A percentile compares a stretch with the other conserved stretches of the same genome.
Conservation (phyloP, 2,329 filamentous ascomycete species). For the Cryphonectria parasitica region DNA sequence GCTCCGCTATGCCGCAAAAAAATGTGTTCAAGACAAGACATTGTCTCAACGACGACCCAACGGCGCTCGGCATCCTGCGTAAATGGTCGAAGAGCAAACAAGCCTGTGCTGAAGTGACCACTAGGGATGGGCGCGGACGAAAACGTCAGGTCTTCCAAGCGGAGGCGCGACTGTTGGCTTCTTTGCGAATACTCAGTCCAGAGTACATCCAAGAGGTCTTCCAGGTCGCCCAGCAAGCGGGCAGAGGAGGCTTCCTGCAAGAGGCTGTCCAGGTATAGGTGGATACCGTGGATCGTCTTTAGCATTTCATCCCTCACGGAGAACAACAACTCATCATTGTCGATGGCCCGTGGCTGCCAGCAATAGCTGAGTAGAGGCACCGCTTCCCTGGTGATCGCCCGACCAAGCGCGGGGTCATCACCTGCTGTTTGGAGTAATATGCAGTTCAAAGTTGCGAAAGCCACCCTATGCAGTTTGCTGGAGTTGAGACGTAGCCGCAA, state of each 20-base stretch:
- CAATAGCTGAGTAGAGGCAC: constrained; percentile 74
- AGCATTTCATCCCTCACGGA: constrained; percentile 78
- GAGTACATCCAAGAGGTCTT: constrained; percentile 71
- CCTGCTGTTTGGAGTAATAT: constrained; percentile 68
- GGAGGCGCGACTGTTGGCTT: constrained; percentile 71
- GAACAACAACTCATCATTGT: constrained; percentile 63
- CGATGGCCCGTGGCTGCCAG: constrained; percentile 74
- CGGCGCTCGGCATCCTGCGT: constrained; percentile 60
- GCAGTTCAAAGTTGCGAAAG: constrained; percentile 76
- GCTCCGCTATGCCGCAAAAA: constrained; percentile 40
- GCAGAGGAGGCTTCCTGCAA: constrained; percentile 47
- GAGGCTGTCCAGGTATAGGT: constrained; percentile 65
- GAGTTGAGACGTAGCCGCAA: constrained; percentile 48
- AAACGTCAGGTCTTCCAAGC: constrained; percentile 76
- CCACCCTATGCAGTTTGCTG: constrained; percentile 65
- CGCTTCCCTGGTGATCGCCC: constrained; percentile 61
- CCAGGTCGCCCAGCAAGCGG: constrained; percentile 53
- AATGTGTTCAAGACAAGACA: constrained; percentile 61
- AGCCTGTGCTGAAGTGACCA: constrained; percentile 51
- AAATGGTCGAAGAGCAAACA: constrained; percentile 59
- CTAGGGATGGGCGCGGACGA: constrained; percentile 47
- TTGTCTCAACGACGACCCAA: constrained; percentile 62
- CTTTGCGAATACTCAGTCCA: constrained; percentile 78
- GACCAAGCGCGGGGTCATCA: constrained; percentile 68
- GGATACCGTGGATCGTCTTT: constrained; percentile 68